A percentile compares a stretch with the other conserved stretches of the same genome.
Evolutionary conservation across 2,329 filamentous ascomycete genomes (phyloP).

Genomic region (Saccharata proteae): DNA sequence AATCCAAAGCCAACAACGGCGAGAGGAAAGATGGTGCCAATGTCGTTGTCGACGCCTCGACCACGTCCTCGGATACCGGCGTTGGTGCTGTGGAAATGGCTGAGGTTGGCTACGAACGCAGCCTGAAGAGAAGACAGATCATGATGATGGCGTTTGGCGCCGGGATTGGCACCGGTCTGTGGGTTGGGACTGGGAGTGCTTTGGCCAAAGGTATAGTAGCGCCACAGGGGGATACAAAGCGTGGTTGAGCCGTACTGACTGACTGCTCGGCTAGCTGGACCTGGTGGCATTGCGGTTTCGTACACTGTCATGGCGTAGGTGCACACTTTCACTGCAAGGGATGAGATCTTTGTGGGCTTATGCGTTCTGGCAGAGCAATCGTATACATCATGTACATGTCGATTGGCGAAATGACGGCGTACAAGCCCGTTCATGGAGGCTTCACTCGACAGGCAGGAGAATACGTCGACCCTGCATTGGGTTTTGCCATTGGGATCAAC

Average conservation of each 20-base stretch:
- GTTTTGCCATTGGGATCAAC: constrained; percentile 8
- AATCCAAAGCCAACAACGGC: too few species aligned
- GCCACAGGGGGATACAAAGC: too few species aligned
- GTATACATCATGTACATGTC: constrained; percentile 8
- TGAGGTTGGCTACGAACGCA: constrained; percentile 6
- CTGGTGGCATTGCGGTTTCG: constrained; percentile 8
- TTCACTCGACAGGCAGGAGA: constrained; percentile 7
- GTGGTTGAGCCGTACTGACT: too few species aligned
- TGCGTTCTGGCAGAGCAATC: neutral
- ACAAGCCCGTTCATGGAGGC: constrained; percentile 7
- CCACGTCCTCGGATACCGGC: neutral
- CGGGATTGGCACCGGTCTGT: constrained; percentile 7
- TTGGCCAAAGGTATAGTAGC: constrained; percentile 6
- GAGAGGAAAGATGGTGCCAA: constrained; percentile 1
- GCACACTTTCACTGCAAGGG: neutral
- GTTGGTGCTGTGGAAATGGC: constrained; percentile 3
- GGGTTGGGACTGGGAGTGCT: constrained; percentile 8
- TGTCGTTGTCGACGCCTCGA: constrained; percentile 3
- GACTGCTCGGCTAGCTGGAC: constrained; percentile 5
- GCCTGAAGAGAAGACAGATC: constrained; percentile 7
- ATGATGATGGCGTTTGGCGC: constrained; percentile 9
- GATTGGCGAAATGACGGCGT: constrained; percentile 7
- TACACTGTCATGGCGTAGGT: constrained; percentile 8
- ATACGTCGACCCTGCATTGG: constrained; percentile 8
- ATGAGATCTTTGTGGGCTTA: neutral